Evolutionary conservation across 192 early-diverging fungal species (phyloP), one percentile per base, ranked within the genome.

Genomic region (Coemansia sp.): DNA sequence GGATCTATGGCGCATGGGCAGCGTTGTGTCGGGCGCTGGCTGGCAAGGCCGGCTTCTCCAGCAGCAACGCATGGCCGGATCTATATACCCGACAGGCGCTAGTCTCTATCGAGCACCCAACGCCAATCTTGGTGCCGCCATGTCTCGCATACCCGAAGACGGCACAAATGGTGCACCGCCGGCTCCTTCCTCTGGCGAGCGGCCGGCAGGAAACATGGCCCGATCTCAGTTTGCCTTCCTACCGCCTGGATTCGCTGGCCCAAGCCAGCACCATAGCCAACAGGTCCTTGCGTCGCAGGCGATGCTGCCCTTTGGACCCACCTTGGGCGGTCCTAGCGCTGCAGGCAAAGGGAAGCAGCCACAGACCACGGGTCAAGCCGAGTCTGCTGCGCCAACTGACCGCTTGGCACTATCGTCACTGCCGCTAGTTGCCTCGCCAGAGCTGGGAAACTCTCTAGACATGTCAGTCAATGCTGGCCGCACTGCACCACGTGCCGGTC

Each of bases 21-120:
- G 67, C 34, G 42, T 23, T 31, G 64, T 44, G 3, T 27, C 45
- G 14, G 66, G 62, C 4, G 64, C 68, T 5, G 80, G 73, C 55
- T 84, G 81, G 81, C 81, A 84, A 61, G 76, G 71, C 36, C 73
- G 81, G 32, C 67, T 84, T 29, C 70, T 84, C 15, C 77, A 78
- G 67, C 72, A 78, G 51, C 81, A 84, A 41, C 73, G 74, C 32
- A 78, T 84, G 73, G 75, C 81, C 2, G 81, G 81, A 17, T 84
- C 81, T 3, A 66, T 84, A 29, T 72, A 67, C 32, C 81, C 81
- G 1, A 84, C 81, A 0, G 81, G 81, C 3, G 73, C 75, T 48
- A 84, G 81, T 27, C 66, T 84, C 27, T 84, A 78, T 50, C 50
- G 61, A 11, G 67, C 74, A 48, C 37, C 51, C 12, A 25, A 55